Evolutionary conservation across 306 rosid genomes (phyloP), one percentile per base, ranked within the genome.

Genomic region (Lathyrus oleraceus): DNA sequence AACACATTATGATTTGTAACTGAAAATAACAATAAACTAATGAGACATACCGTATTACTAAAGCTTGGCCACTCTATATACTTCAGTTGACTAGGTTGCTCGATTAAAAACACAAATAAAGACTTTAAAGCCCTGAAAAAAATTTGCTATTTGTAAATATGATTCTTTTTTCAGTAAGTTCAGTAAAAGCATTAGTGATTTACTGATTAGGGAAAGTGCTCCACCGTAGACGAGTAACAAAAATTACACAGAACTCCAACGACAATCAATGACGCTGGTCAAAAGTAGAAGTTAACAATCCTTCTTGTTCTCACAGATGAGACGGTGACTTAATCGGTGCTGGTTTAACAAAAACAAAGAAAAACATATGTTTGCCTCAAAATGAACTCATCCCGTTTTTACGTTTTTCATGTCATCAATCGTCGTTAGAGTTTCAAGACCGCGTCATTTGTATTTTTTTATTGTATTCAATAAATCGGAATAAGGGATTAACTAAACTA

Each of bases 51-150:
- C 85, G 91, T 88, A 86, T 61, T 85, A 57, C 78, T 78, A 72
- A 92, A 88, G 78, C 83, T 78, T 10, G 96, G 98, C 96, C 98
- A 92, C 65, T 92, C 96, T 38, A 90, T 82, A 79, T 88, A 88
- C 78, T 87, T 92, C 56, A 92, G 85, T 81, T 90, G 96, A 82
- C 96, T 76, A 32, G 98, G 98, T 75, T 93, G 98, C 86, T 93
- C 93, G 44, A 52, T 79, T 83, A 93, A 80, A 85, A 92, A 92
- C 35, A 27, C 52, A 57, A 81, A 77, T 27, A 90, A 67, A 38
- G 84, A 85, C 78, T 79, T 86, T 70, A 85, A 17, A 20, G 75
- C 84, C 96, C 96, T 92, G 67, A 57, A 14, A 14, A 25, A 57
- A 67, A 42, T 19, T 48, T 27, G 72, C 38, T 30, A 63, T 8